These are phyloP conservation scores for Verticillium nubilum DNA, from an alignment of 2,329 filamentous ascomycete species.

Conservation along the genomic window DNA sequence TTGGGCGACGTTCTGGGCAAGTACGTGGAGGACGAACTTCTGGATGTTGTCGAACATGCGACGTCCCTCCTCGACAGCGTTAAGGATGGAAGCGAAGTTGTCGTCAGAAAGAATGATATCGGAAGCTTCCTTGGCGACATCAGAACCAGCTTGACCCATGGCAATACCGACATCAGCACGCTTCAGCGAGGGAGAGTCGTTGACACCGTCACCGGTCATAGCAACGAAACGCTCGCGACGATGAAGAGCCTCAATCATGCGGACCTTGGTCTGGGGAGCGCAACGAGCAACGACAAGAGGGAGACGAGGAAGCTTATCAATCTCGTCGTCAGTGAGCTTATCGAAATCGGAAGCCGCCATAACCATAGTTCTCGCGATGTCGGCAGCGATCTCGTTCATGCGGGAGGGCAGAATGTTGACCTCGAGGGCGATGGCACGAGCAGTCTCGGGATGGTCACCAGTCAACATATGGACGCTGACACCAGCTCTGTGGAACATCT, in stretches of 20 bases:
- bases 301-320: conserved; percentile 54
- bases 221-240: conserved; percentile 59
- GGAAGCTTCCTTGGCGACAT: conserved; percentile 65
- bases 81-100: conserved; percentile 67
- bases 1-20: conserved; percentile 65
- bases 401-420: conserved; percentile 55
- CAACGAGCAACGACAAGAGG: conserved; percentile 63
- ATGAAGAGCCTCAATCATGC: conserved; percentile 66
- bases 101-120: conserved; percentile 67
- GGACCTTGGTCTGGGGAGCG: conserved; percentile 62
- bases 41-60: conserved; percentile 71
- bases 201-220: conserved; percentile 70
- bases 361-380: conserved; percentile 55
- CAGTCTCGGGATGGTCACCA: conserved; percentile 62
- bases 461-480: conserved; percentile 67
- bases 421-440: conserved; percentile 57
- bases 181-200: conserved; percentile 64
- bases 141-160: conserved; percentile 64
- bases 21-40: conserved; percentile 63
- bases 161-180: conserved; percentile 66
- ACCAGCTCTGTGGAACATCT: conserved; percentile 53
- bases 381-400: conserved; percentile 43
- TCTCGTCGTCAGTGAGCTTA: conserved; percentile 54
- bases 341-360: conserved; percentile 66
- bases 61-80: conserved; percentile 65